Percentiles rank a stretch among this genome's conserved stretches.
Evolutionary conservation across 176 grass and related monocot species (phyloP).

Genomic region (Saccharum spontaneum): DNA sequence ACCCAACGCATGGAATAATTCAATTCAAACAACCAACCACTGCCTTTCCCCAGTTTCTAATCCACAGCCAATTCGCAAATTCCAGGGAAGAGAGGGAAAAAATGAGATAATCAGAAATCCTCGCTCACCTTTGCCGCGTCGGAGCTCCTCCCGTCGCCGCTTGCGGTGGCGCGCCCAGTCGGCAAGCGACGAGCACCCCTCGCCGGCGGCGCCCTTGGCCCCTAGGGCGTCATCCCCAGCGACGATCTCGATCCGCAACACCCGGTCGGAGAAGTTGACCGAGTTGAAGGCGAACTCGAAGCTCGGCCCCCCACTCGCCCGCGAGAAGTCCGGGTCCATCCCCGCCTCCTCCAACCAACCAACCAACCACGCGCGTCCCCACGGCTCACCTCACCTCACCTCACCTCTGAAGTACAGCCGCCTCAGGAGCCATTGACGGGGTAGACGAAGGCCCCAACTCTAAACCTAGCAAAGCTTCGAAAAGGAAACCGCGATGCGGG

Average conservation of each 20-base stretch:
- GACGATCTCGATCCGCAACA: slow-evolving; percentile 86
- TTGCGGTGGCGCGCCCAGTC: slow-evolving; percentile 80
- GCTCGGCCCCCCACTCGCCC: slow-evolving; percentile 58
- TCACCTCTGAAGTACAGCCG: slow-evolving; percentile 2
- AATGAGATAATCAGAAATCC: not conserved
- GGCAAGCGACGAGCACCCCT: slow-evolving; percentile 55
- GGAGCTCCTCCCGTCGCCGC: slow-evolving; percentile 61
- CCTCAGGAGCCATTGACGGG: not conserved
- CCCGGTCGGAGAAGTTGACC: slow-evolving; percentile 91
- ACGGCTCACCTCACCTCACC: not conserved
- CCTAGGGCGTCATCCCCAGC: slow-evolving; percentile 55
- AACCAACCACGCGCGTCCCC: not conserved
- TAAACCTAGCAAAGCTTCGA: slow-evolving; percentile 13
- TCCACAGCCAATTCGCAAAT: not conserved
- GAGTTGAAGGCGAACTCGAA: slow-evolving; percentile 94
- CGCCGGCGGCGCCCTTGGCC: slow-evolving; percentile 43
- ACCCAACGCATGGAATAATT: slow-evolving; percentile 19
- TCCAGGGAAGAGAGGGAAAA: no score
- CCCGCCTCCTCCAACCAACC: not conserved
- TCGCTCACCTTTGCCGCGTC: slow-evolving; percentile 62
- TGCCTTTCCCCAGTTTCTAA: not conserved
- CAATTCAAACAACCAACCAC: not conserved
- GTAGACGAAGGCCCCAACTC: not conserved
- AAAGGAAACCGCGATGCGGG: not conserved
- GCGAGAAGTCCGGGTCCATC: slow-evolving; percentile 87